phyloP scores from a whole-genome alignment of 2,329 filamentous ascomycete species.

The Metarhizium sp. region DNA sequence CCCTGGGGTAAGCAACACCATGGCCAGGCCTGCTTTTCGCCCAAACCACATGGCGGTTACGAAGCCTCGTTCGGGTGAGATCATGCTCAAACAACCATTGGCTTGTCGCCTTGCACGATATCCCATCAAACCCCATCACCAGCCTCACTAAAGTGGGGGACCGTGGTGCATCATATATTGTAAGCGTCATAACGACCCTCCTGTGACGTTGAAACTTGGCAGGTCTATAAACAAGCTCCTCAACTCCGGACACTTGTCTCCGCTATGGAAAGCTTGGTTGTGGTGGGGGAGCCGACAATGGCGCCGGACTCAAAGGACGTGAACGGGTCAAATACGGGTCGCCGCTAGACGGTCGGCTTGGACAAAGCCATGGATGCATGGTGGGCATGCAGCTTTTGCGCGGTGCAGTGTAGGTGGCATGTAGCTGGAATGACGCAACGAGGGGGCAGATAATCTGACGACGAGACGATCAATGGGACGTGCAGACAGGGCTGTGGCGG shows the following conservation, averaged over 20 bases:
- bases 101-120: neutral
- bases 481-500: neutral
- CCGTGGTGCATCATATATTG: neutral
- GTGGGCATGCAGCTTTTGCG: no score
- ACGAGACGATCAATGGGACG: neutral
- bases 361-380: no score
- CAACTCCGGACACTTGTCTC: slow-evolving; percentile 1
- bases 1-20: neutral
- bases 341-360: no score
- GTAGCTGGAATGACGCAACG: slow-evolving; percentile 2
- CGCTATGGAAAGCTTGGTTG: slow-evolving; percentile 1
- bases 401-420: neutral
- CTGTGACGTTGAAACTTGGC: slow-evolving; percentile 4
- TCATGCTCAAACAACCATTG: slow-evolving; percentile 1
- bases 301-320: neutral
- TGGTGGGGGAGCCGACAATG: neutral
- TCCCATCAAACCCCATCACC: neutral
- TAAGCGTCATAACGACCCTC: slow-evolving; percentile 5
- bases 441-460: neutral
- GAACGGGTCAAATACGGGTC: neutral
- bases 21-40: slow-evolving; percentile 1
- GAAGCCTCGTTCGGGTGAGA: neutral
- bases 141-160: slow-evolving; percentile 1
- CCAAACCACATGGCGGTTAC: neutral
- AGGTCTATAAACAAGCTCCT: neutral